phyloP scores from a whole-genome alignment of 352 stramenopile genomes.

The Globisporangium middletonii region DNA sequence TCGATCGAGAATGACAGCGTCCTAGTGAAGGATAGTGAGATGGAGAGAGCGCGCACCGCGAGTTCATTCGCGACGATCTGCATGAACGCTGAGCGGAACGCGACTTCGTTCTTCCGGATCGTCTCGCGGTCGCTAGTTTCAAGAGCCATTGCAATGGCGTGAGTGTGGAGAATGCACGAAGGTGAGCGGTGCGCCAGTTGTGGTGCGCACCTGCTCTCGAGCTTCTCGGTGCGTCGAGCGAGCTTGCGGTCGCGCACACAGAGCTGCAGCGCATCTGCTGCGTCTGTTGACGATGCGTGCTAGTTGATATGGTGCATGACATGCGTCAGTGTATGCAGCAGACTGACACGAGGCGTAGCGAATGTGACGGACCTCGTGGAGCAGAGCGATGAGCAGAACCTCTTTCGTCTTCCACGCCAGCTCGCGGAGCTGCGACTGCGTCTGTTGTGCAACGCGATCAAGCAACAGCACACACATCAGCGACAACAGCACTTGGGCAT shows the following conservation, averaged over 20 bases:
- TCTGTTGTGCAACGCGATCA: conserved; percentile 13
- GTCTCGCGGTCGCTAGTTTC: conserved; percentile 27
- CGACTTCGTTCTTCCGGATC: conserved; percentile 47
- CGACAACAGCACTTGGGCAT: background rate
- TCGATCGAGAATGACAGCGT: background rate
- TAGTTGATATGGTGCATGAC: conserved; percentile 3
- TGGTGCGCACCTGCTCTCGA: conserved; percentile 22
- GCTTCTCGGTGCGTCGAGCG: conserved; percentile 49
- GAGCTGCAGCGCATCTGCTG: conserved; percentile 27
- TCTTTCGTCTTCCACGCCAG: conserved; percentile 47
- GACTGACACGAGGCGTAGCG: background rate
- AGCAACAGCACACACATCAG: conserved; percentile 1
- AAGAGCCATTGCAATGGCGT: background rate
- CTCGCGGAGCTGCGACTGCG: conserved; percentile 34
- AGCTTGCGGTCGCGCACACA: conserved; percentile 28
- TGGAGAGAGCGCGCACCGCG: conserved; percentile 19
- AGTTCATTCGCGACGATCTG: conserved; percentile 39
- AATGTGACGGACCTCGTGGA: conserved; percentile 33
- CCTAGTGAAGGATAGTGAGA: background rate
- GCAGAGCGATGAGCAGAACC: conserved; percentile 34
- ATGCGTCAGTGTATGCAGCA: background rate
- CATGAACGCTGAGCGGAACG: conserved; percentile 56
- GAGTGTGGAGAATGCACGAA: background rate
- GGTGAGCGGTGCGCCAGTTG: too few species aligned
- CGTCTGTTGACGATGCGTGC: conserved; percentile 35